Conservation (phyloP, 345 rosid species). For the Eucalyptus globulus region DNA sequence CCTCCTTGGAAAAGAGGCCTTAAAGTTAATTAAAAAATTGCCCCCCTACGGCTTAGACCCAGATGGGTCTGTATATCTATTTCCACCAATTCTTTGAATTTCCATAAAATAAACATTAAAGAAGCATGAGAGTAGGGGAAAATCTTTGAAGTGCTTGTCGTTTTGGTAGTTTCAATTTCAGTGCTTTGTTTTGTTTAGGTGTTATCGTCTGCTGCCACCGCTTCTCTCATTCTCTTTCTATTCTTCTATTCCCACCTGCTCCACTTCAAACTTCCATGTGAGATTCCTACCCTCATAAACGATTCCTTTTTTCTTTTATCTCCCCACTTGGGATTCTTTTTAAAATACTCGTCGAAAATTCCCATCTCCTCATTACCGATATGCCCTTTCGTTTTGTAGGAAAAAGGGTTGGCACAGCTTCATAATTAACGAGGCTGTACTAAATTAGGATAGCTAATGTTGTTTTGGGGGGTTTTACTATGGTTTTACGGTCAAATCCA, state of each 20-base stretch:
- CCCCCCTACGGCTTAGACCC: neutral
- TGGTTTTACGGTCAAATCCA: neutral
- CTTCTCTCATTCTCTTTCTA: neutral
- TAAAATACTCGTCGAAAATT: neutral
- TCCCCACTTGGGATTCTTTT: neutral
- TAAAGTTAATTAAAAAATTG: neutral
- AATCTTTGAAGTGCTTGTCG: neutral
- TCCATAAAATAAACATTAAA: neutral
- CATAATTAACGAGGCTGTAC: neutral
- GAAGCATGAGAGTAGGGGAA: neutral
- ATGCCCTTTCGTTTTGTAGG: neutral
- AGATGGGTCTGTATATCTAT: neutral
- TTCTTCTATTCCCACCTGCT: neutral
- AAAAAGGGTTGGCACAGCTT: neutral
- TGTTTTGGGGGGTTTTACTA: neutral
- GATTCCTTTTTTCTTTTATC: neutral
- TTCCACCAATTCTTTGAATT: neutral
- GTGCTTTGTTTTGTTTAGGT: neutral
- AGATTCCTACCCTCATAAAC: neutral
- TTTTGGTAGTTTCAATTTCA: neutral
- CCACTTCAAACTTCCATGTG: neutral
- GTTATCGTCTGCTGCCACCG: neutral
- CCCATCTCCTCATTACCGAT: neutral
- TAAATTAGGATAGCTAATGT: neutral
- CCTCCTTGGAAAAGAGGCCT: neutral